Evolutionary conservation across 73 alveolate genomes (phyloP).

Genomic region (Symbiodinium natans): DNA sequence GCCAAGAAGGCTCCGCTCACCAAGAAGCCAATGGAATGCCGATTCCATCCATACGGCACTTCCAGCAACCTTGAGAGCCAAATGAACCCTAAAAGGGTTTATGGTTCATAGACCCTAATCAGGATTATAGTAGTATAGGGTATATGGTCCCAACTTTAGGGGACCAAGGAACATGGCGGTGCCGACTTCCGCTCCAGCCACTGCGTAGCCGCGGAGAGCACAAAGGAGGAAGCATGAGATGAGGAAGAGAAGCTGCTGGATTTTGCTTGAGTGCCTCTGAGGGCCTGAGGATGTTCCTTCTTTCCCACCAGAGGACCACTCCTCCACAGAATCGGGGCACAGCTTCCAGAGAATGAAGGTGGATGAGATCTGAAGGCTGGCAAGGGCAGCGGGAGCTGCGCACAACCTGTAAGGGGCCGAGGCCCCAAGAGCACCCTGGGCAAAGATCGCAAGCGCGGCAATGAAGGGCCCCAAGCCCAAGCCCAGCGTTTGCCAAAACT

Average conservation of each 20-base stretch:
- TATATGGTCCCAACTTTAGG: too few relatives aligned
- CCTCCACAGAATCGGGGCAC: constrained; percentile 10
- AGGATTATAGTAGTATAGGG: too few relatives aligned
- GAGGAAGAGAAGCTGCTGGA: not conserved
- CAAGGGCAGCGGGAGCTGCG: constrained; percentile 28
- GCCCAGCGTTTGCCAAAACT: constrained; percentile 50
- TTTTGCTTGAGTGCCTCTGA: not conserved
- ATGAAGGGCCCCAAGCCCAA: not conserved
- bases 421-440: constrained; percentile 4
- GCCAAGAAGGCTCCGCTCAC: constrained; percentile 47
- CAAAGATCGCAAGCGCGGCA: not conserved
- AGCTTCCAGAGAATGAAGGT: not conserved
- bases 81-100: too few relatives aligned
- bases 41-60: constrained; percentile 32
- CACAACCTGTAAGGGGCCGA: not conserved
- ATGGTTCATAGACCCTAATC: too few relatives aligned
- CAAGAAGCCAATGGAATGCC: constrained; percentile 41
- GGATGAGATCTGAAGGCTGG: constrained; percentile 29
- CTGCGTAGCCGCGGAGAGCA: constrained; percentile 50
- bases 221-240: constrained; percentile 47
- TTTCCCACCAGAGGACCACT: not conserved
- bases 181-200: constrained; percentile 73
- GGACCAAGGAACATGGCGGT: constrained; percentile 12
- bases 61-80: constrained; percentile 57
- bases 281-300: not conserved